Evolutionary conservation across 441 rosid genomes (phyloP).

Genomic region (Erodium moschatum): DNA sequence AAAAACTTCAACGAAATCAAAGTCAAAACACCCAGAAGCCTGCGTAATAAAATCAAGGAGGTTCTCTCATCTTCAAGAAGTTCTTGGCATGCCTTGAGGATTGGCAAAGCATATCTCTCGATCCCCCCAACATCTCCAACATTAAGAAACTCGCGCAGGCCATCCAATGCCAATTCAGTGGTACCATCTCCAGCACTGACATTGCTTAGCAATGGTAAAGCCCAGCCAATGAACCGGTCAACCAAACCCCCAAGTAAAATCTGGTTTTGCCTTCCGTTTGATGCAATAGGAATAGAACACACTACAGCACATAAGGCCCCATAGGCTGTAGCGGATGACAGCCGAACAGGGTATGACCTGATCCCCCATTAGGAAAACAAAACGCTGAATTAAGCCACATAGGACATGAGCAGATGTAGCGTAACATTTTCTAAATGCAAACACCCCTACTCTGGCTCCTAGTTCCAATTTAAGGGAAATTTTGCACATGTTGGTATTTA

Average conservation of each 20-base stretch:
- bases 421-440: conserved; percentile 1
- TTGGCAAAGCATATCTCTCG: conserved; percentile 69
- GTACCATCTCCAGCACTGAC: conserved; percentile 62
- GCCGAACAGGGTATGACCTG: conserved; percentile 76
- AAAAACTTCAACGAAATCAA: conserved; percentile 69
- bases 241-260: conserved; percentile 68
- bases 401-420: conserved; percentile 1
- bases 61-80: conserved; percentile 97
- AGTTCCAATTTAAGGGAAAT: neutral
- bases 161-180: conserved; percentile 62
- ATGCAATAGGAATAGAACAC: conserved; percentile 57
- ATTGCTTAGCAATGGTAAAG: conserved; percentile 70
- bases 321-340: conserved; percentile 64
- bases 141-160: conserved; percentile 69
- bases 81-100: conserved; percentile 81
- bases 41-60: conserved; percentile 63
- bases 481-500: neutral
- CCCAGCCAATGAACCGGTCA: conserved; percentile 83
- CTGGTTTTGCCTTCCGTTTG: conserved; percentile 81
- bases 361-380: conserved; percentile 14
- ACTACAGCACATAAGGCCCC: conserved; percentile 80
- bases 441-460: neutral
- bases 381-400: neutral
- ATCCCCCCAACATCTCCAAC: conserved; percentile 69
- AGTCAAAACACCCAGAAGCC: conserved; percentile 56